These are phyloP conservation scores for Cystoderma amianthinum DNA, from an alignment of 768 basidiomycete species.

Conservation along the genomic window DNA sequence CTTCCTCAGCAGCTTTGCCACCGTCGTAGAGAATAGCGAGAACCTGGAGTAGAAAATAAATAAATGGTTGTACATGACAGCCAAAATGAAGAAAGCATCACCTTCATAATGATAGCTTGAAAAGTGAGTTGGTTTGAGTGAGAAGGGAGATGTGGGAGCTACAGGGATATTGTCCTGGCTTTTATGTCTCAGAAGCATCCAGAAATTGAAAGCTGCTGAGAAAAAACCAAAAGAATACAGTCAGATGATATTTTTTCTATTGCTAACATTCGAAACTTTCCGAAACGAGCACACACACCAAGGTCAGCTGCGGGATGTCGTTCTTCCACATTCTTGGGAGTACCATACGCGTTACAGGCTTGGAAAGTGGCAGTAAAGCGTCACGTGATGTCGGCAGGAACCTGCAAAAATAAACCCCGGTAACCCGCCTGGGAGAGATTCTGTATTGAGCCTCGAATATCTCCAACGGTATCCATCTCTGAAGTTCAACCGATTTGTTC, in stretches of 20 bases:
- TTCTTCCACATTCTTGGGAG: neutral
- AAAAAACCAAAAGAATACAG: constrained; percentile 1
- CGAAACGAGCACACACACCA: constrained; percentile 4
- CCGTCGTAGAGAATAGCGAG: constrained; percentile 74
- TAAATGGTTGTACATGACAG: neutral
- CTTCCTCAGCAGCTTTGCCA: constrained; percentile 54
- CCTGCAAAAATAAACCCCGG: neutral
- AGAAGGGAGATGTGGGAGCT: neutral
- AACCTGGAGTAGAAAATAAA: constrained; percentile 30
- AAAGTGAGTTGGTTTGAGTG: neutral
- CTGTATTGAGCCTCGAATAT: no score
- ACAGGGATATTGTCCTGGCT: constrained; percentile 4
- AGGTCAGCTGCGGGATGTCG: constrained; percentile 1
- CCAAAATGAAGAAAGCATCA: constrained; percentile 6
- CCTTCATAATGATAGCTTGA: constrained; percentile 41
- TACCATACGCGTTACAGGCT: neutral
- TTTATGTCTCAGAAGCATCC: constrained; percentile 11
- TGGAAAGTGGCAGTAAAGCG: neutral
- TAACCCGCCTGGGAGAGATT: neutral
- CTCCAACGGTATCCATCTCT: no score
- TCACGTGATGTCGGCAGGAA: neutral
- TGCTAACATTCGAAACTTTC: constrained; percentile 9
- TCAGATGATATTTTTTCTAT: constrained; percentile 10
- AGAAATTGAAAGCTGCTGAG: constrained; percentile 7
- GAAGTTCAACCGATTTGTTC: no score